A percentile compares a stretch with the other conserved stretches of the same genome.
Evolutionary conservation across 371 early-diverging fungal genomes (phyloP).

Genomic region (Actinomortierella ambigua): DNA sequence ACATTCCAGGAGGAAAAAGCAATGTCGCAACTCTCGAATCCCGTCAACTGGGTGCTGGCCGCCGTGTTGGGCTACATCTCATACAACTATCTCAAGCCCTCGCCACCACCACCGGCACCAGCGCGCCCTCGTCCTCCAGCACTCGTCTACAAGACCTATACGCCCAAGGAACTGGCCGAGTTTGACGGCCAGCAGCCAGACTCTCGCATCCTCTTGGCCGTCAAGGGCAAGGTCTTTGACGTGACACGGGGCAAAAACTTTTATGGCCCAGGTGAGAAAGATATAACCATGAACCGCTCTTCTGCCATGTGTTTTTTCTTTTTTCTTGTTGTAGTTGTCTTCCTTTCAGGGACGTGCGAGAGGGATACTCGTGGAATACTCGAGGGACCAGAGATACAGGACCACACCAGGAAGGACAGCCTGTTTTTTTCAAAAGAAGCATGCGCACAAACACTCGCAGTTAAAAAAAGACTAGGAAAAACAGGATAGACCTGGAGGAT

Average conservation of each 20-base stretch:
- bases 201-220: slow-evolving; percentile 76
- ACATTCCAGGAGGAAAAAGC: background rate
- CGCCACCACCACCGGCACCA: slow-evolving; percentile 15
- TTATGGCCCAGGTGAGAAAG: slow-evolving; percentile 85
- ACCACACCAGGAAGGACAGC: no score
- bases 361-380: no score
- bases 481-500: no score
- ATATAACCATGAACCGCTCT: no score
- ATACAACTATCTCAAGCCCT: slow-evolving; percentile 16
- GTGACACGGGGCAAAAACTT: slow-evolving; percentile 85
- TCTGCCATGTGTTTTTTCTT: no score
- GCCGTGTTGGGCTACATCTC: slow-evolving; percentile 46
- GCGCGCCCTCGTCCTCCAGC: slow-evolving; percentile 40
- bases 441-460: no score
- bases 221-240: slow-evolving; percentile 88
- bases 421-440: no score
- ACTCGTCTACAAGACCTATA: slow-evolving; percentile 55
- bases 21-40: slow-evolving; percentile 47
- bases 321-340: no score
- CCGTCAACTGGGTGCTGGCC: slow-evolving; percentile 62
- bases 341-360: no score
- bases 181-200: slow-evolving; percentile 59
- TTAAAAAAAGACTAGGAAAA: no score
- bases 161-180: slow-evolving; percentile 68
- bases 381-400: no score